Base-by-base conservation (phyloP, 2,329 filamentous ascomycete genomes). In the Colletotrichum falcatum region DNA sequence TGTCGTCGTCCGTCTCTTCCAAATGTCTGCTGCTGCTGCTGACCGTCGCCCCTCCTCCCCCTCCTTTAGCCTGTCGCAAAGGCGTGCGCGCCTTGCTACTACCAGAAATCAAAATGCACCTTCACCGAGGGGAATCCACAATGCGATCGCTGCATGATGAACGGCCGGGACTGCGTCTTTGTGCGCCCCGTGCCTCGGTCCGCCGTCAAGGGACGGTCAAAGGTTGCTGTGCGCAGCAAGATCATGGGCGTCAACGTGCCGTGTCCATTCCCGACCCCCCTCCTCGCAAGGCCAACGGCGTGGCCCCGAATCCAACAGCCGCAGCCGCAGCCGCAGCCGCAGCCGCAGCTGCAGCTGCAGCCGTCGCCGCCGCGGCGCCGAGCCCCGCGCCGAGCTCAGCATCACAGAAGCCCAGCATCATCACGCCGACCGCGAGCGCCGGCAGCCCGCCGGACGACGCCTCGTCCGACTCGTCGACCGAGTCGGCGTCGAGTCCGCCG, bases 131-230 rank as follows among this genome's bases (percentile, higher is more conserved):
- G 67, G 23, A 72, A 73, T 28, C 46, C 68, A 30, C 71, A 63
- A 63, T 73, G 71, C 60, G 59, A 73, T 37, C 63, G 71, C 20
- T 73, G 71, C 23, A 46, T 72, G 33, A 61, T 67, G 48, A 72
- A 68, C n/a, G 68, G 71, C 48, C 63, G 71, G 54, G 71, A 73
- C 37, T 73, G 71, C 53, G 68, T 73, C 61, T 73, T 73, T 16
- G 71, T 70, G 18, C 67, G 67, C 44, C 67, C 67, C 44, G 67
- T 70, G 67, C 67, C 67, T 12, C 58, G 67, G 30, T 70, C 67
- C 11, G 67, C 67, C 35, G 67, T 70, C 37, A 70, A 67, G 37
- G 67, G 67, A 16, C 56, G 67, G 14, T 70, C 67, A 8, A 70
- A 70, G 35, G 23, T 70, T 1, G 67, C 67, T 7, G 53, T 70